These are phyloP conservation scores for Cymodocea nodosa DNA, from an alignment of 116 monocot species.

Conservation along the genomic window DNA sequence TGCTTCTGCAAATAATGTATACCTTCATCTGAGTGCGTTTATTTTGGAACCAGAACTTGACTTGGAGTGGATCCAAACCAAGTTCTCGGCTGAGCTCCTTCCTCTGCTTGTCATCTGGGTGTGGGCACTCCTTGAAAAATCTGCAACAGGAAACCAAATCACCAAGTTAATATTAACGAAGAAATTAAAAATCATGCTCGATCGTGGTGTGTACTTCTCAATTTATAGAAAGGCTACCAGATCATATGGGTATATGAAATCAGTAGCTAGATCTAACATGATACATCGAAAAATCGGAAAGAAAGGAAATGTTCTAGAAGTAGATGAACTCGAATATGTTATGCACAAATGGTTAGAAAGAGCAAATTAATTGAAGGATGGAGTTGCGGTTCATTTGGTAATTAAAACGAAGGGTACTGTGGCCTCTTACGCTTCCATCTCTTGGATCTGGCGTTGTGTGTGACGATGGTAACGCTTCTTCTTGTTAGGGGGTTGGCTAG, in stretches of 20 bases:
- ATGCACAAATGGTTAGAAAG: no score
- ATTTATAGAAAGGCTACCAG: no score
- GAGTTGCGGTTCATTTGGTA: neutral
- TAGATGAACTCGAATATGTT: no score
- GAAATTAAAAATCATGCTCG: no score
- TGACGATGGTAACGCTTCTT: conserved; percentile 95
- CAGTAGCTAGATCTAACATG: no score
- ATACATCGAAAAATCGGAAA: no score
- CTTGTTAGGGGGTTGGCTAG: conserved; percentile 19
- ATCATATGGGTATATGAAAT: no score
- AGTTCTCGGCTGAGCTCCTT: conserved; percentile 85
- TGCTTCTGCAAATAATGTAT: neutral
- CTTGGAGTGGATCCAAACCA: conserved; percentile 78
- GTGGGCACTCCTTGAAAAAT: conserved; percentile 95
- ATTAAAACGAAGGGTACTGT: neutral
- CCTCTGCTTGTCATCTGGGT: conserved; percentile 97
- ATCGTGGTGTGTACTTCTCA: no score
- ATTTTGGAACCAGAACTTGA: conserved; percentile 99
- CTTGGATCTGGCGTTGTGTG: conserved; percentile 94
- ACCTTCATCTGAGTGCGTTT: conserved; percentile 99
- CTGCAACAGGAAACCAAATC: conserved; percentile 12
- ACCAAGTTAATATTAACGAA: no score
- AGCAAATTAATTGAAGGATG: no score
- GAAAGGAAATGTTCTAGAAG: no score
- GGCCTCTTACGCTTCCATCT: conserved; percentile 75